phyloP scores from a whole-genome alignment of 202 grass and related monocot genomes.

The Brachypodium distachyon region DNA sequence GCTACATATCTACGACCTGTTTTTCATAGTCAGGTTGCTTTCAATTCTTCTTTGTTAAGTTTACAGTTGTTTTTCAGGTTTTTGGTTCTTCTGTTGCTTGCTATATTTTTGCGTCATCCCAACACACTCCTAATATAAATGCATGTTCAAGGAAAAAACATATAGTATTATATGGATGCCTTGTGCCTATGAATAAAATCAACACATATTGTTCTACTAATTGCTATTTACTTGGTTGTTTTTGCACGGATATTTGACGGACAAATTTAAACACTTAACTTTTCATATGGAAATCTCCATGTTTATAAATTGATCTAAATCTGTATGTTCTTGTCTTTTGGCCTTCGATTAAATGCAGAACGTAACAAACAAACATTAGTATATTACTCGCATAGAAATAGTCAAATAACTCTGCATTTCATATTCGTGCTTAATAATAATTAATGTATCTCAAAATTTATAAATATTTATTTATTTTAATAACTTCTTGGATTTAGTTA shows the following conservation, averaged over 20 bases:
- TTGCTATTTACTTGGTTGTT: not conserved
- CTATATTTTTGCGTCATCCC: no score
- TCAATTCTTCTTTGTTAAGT: not conserved
- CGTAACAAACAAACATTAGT: not conserved
- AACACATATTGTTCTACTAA: not conserved
- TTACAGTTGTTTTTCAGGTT: no score
- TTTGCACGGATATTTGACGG: not conserved
- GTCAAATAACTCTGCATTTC: not conserved
- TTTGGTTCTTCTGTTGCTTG: no score
- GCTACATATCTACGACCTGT: not conserved
- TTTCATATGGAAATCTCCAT: not conserved
- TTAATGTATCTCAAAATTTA: not conserved
- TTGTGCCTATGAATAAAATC: not conserved
- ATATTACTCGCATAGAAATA: not conserved
- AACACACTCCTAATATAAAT: no score
- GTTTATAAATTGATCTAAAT: not conserved
- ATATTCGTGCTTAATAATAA: not conserved
- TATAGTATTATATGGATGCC: not conserved
- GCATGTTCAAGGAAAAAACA: no score
- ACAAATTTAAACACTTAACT: not conserved
- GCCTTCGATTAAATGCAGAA: not conserved
- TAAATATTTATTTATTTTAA: not conserved
- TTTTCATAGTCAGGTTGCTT: not conserved
- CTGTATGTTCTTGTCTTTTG: not conserved
- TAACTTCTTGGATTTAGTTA: not conserved